Percentiles rank a stretch among this genome's conserved stretches.
Conservation (phyloP, 129 eudicot species). For the Arctium minus region DNA sequence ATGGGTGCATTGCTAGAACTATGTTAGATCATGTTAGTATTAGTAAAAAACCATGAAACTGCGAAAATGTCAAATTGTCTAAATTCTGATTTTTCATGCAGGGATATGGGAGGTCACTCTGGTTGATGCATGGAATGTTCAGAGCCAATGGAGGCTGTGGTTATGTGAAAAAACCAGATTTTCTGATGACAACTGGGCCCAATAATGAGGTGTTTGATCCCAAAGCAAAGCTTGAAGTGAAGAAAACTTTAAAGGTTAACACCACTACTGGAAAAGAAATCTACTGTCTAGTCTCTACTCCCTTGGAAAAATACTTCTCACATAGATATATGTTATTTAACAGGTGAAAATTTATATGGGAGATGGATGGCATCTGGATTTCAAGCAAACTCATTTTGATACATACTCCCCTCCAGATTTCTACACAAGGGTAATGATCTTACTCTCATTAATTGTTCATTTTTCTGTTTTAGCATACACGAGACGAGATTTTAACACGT, state of each 20-base stretch:
- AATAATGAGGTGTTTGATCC: conserved; percentile 57
- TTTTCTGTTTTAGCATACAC: background rate
- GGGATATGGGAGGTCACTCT: conserved; percentile 84
- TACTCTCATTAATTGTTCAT: background rate
- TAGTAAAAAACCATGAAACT: too few species aligned
- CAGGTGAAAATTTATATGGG: conserved; percentile 92
- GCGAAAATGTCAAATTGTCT: background rate
- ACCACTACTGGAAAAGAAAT: background rate
- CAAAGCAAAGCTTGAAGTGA: conserved; percentile 45
- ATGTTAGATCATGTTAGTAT: background rate
- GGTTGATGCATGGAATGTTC: conserved; percentile 97
- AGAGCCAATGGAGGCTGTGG: conserved; percentile 92
- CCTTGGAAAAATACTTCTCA: background rate
- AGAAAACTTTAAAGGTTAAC: conserved; percentile 60
- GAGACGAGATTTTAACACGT: too few species aligned
- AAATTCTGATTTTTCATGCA: conserved; percentile 26
- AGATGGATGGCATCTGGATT: conserved; percentile 94
- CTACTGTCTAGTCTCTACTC: background rate
- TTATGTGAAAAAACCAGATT: conserved; percentile 83
- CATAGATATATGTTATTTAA: background rate
- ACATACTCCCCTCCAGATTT: conserved; percentile 89
- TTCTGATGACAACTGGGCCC: conserved; percentile 44
- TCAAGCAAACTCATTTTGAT: conserved; percentile 84
- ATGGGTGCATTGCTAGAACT: background rate
- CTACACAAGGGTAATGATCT: conserved; percentile 63